Conservation (phyloP, 257 asterid genomes). For the Fraxinus americana region DNA sequence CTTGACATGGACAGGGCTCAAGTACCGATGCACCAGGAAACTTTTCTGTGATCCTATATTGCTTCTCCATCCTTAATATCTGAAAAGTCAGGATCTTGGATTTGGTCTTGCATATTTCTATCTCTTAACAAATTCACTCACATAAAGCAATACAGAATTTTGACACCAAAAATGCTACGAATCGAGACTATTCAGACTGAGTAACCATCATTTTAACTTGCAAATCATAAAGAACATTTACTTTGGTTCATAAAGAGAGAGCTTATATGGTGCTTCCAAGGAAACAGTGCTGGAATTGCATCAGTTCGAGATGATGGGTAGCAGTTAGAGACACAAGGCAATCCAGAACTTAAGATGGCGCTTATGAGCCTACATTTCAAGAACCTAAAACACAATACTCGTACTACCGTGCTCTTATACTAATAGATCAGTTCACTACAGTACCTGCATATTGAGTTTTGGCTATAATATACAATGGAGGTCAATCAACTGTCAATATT, state of each 20-base stretch:
- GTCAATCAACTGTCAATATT: not conserved
- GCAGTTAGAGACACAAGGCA: not conserved
- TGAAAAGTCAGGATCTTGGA: not conserved
- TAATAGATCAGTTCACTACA: not conserved
- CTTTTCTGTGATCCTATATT: not conserved
- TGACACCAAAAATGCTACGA: not conserved
- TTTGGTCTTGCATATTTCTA: not conserved
- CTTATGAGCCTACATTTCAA: not conserved
- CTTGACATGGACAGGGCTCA: not conserved
- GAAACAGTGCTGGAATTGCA: not conserved
- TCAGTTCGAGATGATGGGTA: not conserved
- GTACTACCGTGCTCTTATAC: not conserved
- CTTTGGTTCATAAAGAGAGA: not conserved
- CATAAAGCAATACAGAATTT: not conserved
- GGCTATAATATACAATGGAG: not conserved
- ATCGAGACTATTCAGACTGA: not conserved
- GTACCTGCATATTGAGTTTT: not conserved
- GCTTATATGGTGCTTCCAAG: not conserved
- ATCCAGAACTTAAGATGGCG: not conserved
- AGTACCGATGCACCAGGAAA: not conserved
- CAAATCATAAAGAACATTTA: not conserved
- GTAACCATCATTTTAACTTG: not conserved
- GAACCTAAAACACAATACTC: not conserved
- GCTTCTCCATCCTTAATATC: not conserved
- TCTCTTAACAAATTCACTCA: not conserved